Evolutionary conservation across 2,329 filamentous ascomycete species (phyloP).

Genomic region (Trichoderma aggressivum): DNA sequence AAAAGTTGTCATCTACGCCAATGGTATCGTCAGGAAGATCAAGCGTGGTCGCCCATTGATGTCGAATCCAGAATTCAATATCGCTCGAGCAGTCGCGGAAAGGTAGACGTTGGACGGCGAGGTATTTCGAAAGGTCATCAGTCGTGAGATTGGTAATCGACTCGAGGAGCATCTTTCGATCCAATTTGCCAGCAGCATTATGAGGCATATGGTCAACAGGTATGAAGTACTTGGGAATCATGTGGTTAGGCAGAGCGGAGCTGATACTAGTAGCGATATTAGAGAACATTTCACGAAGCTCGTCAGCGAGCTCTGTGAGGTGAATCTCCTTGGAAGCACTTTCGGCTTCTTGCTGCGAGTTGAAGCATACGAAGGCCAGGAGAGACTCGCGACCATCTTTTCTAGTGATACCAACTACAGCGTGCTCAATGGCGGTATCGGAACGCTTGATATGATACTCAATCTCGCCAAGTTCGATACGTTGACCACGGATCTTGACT

Average conservation of each 20-base stretch:
- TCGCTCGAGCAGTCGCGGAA: slow-evolving; percentile 15
- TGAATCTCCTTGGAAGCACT: not conserved
- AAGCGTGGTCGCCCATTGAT: slow-evolving; percentile 9
- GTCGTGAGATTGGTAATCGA: not conserved
- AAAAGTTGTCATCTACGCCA: slow-evolving; percentile 24
- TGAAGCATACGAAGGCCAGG: slow-evolving; percentile 5
- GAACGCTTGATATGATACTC: slow-evolving; percentile 4
- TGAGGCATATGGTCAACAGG: slow-evolving; percentile 10
- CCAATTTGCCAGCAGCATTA: slow-evolving; percentile 12
- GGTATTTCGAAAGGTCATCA: not conserved
- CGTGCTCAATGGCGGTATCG: not conserved
- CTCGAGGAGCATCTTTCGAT: slow-evolving; percentile 1
- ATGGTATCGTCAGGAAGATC: slow-evolving; percentile 17
- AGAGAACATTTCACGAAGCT: not conserved
- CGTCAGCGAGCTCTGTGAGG: not conserved
- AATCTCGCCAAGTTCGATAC: slow-evolving; percentile 15
- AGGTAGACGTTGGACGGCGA: not conserved
- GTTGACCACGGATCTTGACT: slow-evolving; percentile 17
- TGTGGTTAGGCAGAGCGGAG: not conserved
- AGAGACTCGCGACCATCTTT: not conserved
- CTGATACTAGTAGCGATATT: not conserved
- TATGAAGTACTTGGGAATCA: slow-evolving; percentile 13
- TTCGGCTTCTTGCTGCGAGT: not conserved
- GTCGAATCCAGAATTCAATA: slow-evolving; percentile 1
- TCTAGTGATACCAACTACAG: not conserved